These are phyloP conservation scores for Groenewaldozyma sp. DNA, from an alignment of 1,139 yeast species.

Conservation along the genomic window DNA sequence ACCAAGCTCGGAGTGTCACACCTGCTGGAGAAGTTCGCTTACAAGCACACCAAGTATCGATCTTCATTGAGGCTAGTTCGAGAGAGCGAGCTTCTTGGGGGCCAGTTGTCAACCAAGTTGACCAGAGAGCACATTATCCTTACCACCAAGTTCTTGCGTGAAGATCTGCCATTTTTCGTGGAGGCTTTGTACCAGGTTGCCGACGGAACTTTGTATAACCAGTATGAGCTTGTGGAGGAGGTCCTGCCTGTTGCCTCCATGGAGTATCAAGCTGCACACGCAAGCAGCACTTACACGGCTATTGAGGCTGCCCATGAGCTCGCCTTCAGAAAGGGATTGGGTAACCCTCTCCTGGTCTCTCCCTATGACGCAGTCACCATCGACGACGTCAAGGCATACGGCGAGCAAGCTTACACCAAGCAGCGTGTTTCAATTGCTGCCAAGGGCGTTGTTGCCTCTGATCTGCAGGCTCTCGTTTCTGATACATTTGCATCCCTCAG, in stretches of 20 bases:
- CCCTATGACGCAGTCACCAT: slow-evolving; percentile 18
- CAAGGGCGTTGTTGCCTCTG: slow-evolving; percentile 64
- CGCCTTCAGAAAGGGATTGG: slow-evolving; percentile 83
- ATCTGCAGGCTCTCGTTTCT: slow-evolving; percentile 56
- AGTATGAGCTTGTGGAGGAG: slow-evolving; percentile 70
- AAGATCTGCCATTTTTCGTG: slow-evolving; percentile 86
- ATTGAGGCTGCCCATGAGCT: slow-evolving; percentile 71
- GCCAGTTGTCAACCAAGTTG: slow-evolving; percentile 56
- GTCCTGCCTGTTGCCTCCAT: slow-evolving; percentile 66
- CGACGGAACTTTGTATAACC: slow-evolving; percentile 59
- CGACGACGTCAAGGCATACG: slow-evolving; percentile 60
- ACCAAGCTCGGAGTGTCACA: slow-evolving; percentile 76
- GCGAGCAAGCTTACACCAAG: slow-evolving; percentile 59
- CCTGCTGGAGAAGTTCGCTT: slow-evolving; percentile 73
- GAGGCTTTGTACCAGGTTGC: slow-evolving; percentile 76
- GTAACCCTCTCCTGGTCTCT: slow-evolving; percentile 64
- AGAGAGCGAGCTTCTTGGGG: slow-evolving; percentile 92
- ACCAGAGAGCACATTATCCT: slow-evolving; percentile 81
- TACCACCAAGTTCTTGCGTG: slow-evolving; percentile 73
- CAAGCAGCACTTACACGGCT: slow-evolving; percentile 45
- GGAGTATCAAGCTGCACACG: slow-evolving; percentile 42
- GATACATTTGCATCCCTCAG: slow-evolving; percentile 63
- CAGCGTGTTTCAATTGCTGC: slow-evolving; percentile 65
- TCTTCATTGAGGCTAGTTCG: slow-evolving; percentile 90
- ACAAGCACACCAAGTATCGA: slow-evolving; percentile 70